Percentiles rank a stretch among this genome's conserved stretches.
Conservation (phyloP, 805 yeast genomes). For the Wickerhamomyces sydowiorum region DNA sequence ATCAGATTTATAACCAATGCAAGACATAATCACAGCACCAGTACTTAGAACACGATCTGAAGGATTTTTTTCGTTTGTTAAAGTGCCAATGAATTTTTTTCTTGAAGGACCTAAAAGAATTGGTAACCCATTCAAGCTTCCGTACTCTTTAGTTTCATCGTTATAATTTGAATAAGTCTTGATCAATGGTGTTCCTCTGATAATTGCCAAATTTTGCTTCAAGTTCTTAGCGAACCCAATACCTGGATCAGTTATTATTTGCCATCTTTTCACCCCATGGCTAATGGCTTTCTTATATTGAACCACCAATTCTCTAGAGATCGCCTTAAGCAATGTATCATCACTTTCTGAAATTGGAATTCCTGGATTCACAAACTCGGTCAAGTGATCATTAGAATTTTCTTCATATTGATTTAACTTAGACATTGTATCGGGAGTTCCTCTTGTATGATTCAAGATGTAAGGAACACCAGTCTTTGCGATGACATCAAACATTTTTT, state of each 20-base stretch:
- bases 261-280: conserved; percentile 81
- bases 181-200: conserved; percentile 42
- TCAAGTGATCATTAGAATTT: conserved; percentile 29
- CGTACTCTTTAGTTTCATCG: conserved; percentile 14
- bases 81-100: conserved; percentile 76
- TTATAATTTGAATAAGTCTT: conserved; percentile 43
- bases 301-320: conserved; percentile 58
- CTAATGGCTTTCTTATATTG: conserved; percentile 51
- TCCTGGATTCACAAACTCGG: conserved; percentile 27
- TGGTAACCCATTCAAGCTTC: conserved; percentile 38
- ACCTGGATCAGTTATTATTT: conserved; percentile 89
- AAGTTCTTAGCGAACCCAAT: conserved; percentile 88
- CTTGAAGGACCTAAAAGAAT: conserved; percentile 84
- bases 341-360: conserved; percentile 23
- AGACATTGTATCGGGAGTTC: conserved; percentile 71
- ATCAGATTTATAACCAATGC: conserved; percentile 69
- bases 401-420: conserved; percentile 47
- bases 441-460: conserved; percentile 80
- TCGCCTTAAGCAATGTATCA: conserved; percentile 41
- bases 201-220: conserved; percentile 61
- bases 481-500: conserved; percentile 59
- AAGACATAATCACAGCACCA: conserved; percentile 65
- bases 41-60: conserved; percentile 70
- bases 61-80: conserved; percentile 55
- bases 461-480: conserved; percentile 70